These are phyloP conservation scores for Rhizopogon vulgaris DNA, from an alignment of 768 basidiomycete species.

Conservation along the genomic window DNA sequence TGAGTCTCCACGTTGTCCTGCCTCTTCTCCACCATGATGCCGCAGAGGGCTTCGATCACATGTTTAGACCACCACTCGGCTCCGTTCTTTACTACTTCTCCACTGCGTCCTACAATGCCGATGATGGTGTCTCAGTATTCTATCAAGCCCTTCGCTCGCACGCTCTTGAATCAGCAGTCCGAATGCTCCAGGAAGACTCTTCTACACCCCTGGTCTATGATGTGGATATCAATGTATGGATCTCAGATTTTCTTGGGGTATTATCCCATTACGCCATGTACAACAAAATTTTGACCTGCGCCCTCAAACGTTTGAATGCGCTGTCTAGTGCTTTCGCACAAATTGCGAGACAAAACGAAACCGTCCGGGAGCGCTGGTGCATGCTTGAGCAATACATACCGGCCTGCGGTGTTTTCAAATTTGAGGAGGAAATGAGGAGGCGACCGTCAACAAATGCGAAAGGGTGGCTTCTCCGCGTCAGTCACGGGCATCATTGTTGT, in stretches of 20 bases:
- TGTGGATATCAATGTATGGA: background rate
- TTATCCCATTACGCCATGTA: background rate
- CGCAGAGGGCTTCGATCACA: background rate
- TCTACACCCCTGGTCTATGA: background rate
- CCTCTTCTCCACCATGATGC: background rate
- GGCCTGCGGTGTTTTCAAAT: background rate
- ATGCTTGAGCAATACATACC: background rate
- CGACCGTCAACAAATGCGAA: background rate
- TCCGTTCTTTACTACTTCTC: background rate
- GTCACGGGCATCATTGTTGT: background rate
- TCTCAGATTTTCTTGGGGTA: background rate
- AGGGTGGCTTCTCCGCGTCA: background rate
- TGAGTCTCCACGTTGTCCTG: background rate
- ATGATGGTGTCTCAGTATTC: background rate
- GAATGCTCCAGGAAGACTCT: background rate
- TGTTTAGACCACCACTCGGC: background rate
- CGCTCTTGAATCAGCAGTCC: background rate
- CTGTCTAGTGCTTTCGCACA: background rate
- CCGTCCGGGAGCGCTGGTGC: background rate
- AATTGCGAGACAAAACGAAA: background rate
- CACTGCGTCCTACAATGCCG: background rate
- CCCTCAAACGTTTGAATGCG: background rate
- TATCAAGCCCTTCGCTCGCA: background rate
- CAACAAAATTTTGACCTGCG: background rate
- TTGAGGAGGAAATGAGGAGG: background rate